Base-by-base conservation (phyloP, 2,329 filamentous ascomycete species). In the Colletotrichum shisoi region DNA sequence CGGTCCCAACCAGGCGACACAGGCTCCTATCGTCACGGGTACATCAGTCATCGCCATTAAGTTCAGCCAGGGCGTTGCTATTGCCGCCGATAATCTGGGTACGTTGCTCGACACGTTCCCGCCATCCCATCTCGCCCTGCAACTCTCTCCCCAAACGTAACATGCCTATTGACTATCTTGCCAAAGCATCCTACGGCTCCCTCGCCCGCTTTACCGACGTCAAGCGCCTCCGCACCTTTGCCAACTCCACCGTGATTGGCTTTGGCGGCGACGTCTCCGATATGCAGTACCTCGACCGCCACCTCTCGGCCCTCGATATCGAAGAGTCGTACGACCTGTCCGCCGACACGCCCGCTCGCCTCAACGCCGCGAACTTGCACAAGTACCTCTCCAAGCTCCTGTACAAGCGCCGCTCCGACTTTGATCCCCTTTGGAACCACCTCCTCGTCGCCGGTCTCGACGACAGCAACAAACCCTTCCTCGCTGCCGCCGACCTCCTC, bases 381-480 rank as follows among this genome's bases (percentile, higher is more conserved):
- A 96, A 91, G 79, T 99, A 98, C 82, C 89, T 99, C 66, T 87
- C 92, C 75, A 97, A 98, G 84, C 91, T 98, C 72, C 89, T 99
- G 80, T 99, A 99, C 87, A 90, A 91, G 81, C 92, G 95, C 72
- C 93, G 95, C 75, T 93, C 90, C 76, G 92, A 97, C 77, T 96
- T 99, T 85, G 92, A 99, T 82, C 95, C 95, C 12, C 87, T 99
- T 69, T 99, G 95, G 95, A 99, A 98, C 82, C 90, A 94, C 77
- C 83, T 99, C 69, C 87, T 99, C 51, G 92, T 99, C 59, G 94
- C 91, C 58, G 95, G 95, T 31, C 85, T 98, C 73, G 92, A 96
- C 79, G 89, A 89, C 72, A 84, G 89, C 61, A 85, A 85, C 72
- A 87, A 89, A 79, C 94, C 95, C 27, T 99, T 97, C 87, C 87